phyloP scores from a whole-genome alignment of 106 monocot genomes.

The Dioscorea dumetorum region DNA sequence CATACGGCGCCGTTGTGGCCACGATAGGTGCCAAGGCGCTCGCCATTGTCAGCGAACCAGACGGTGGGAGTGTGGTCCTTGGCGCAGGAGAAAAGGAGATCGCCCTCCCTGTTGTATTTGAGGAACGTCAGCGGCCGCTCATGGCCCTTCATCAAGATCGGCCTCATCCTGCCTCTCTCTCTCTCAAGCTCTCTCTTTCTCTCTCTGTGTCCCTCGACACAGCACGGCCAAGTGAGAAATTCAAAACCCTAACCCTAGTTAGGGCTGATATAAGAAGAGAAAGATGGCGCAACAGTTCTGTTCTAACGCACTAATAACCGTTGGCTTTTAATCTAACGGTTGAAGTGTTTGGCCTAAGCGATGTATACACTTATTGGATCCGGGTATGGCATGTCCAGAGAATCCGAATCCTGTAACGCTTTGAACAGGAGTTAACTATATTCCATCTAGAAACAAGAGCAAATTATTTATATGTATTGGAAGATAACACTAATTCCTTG shows the following conservation, averaged over 20 bases:
- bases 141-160: slow-evolving; percentile 97
- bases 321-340: too few species aligned
- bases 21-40: slow-evolving; percentile 81
- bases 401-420: too few species aligned
- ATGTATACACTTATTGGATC: too few species aligned
- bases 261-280: background rate
- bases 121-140: slow-evolving; percentile 93
- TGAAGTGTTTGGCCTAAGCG: too few species aligned
- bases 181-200: background rate
- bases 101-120: slow-evolving; percentile 89
- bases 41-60: slow-evolving; percentile 95
- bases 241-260: slow-evolving; percentile 1
- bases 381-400: too few species aligned
- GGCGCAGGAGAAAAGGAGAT: slow-evolving; percentile 96
- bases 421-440: too few species aligned
- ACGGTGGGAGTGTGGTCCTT: slow-evolving; percentile 90
- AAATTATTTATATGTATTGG: too few species aligned
- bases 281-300: background rate
- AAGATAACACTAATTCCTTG: too few species aligned
- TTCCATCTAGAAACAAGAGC: too few species aligned
- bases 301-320: too few species aligned
- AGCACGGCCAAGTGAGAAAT: background rate
- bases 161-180: slow-evolving; percentile 55
- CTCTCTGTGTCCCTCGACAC: too few species aligned
- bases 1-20: slow-evolving; percentile 98